Base-by-base conservation (phyloP, 768 basidiomycete species). In the Pleurotus pulmonarius region DNA sequence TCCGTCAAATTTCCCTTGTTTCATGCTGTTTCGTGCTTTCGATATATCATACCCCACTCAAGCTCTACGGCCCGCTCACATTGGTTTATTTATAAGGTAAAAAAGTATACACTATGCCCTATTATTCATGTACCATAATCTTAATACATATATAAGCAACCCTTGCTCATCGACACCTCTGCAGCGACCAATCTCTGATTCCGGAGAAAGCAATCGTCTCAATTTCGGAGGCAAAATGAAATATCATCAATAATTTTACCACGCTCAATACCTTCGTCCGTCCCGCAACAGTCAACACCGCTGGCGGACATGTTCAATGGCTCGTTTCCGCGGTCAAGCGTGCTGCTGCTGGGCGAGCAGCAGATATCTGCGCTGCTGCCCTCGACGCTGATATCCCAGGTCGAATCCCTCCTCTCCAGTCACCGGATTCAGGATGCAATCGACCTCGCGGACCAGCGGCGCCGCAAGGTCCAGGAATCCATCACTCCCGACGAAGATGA, bases 381-480 rank as follows among this genome's bases (percentile, higher is more conserved):
- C 0, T 83, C 87, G 4, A 88, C 89, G 0, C 74, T 88, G 44
- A 83, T 86, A 51, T 84, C 87, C 1, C 90, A 90, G 67, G 80
- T 83, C 18, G 88, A 90, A 60, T 78, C 84, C 0, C 69, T 91
- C 34, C 75, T 93, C 15, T 80, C 85, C 43, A 78, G 74, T 57
- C 86, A 86, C 62, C 73, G 78, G 58, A 75, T 90, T 5, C 76
- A 83, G 54, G 87, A 91, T 67, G 87, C 83, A 2, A 76, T 79
- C 34, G 76, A 76, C 41, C 66, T 92, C 24, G 81, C 82, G 2
- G 86, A 87, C 62, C 75, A 82, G 64, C 78, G 83, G 58, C 75
- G 81, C 46, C 82, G 76, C 67, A 84, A 79, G 64, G 68, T 85
- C 6, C 80, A 84, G 60, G 72, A 73, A 37, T 79, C 75, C 62